phyloP scores from a whole-genome alignment of 75 land plant species.

The Selaginella moellendorffii region DNA sequence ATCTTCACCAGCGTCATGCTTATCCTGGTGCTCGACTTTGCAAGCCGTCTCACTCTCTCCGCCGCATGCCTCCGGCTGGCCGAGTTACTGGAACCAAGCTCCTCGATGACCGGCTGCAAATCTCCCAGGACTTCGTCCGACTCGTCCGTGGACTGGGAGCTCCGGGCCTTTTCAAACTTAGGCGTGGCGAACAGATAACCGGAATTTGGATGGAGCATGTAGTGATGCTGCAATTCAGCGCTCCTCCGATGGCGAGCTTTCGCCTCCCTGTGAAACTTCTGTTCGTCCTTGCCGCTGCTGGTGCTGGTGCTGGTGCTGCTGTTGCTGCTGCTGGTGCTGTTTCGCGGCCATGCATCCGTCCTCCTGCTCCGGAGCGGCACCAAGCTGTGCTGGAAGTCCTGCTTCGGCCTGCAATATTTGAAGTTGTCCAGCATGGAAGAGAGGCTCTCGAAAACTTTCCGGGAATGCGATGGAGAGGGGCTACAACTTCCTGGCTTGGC shows the following conservation, averaged over 20 bases:
- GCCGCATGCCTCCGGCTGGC: background rate
- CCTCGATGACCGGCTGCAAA: too few relatives aligned
- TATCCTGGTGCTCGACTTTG: background rate
- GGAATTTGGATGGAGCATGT: too few relatives aligned
- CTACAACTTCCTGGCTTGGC: background rate
- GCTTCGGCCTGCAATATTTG: background rate
- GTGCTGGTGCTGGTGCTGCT: background rate
- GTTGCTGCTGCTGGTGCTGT: background rate
- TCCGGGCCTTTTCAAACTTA: background rate
- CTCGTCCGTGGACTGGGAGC: background rate
- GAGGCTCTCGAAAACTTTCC: background rate
- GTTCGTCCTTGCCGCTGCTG: too few relatives aligned
- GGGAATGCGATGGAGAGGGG: background rate
- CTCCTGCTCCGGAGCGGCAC: background rate
- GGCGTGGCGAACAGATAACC: too few relatives aligned
- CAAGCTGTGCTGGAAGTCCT: background rate
- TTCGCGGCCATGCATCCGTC: too few relatives aligned
- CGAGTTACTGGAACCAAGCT: background rate
- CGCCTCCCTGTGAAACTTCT: too few relatives aligned
- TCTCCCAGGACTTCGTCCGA: background rate
- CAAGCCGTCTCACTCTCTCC: background rate
- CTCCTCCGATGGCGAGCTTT: background rate
- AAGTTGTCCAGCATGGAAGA: background rate
- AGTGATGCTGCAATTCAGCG: too few relatives aligned
- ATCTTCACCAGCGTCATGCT: background rate